Evolutionary conservation across 352 stramenopile species (phyloP), one percentile per base, ranked within the genome.

Genomic region (Phytophthora hibernalis): DNA sequence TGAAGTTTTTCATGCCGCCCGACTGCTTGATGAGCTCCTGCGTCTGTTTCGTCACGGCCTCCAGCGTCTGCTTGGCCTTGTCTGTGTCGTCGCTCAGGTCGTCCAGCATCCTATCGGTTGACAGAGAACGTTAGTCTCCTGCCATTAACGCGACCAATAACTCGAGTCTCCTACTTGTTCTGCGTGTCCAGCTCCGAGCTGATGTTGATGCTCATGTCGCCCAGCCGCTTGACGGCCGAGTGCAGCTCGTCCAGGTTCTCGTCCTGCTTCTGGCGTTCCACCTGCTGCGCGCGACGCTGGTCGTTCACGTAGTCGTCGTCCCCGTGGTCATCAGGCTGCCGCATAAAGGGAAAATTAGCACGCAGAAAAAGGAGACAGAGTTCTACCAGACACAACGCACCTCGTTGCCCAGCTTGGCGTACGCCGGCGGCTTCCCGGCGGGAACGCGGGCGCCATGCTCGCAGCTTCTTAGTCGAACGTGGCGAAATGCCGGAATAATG

Each of bases 11-110:
- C 79, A 95, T 85, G 56, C 87, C 87, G 50, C 87, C 85, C 35
- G 87, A 92, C 59, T 95, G 85, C 33, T 92, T 87, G 61, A 95
- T 93, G 21, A 95, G 82, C 67, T 93, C 87, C 44, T 93, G 82
- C 18, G 87, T 95, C 71, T 93, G 90, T 76, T 93, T 93, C 24
- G 87, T 93, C 42, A 95, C 86, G 21, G 73, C 50, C 35, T 92
- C 72, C 26, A 95, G 72, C 33, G 82, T 70, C 38, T 93, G 83
- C 8, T 89, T 88, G 10, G 87, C 85, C 43, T 91, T 91, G 65
- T 95, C 87, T 63, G 85, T 95, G 58, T 95, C 87, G 45, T 89
- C 82, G 51, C 76, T 95, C 59, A 95, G 65, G 33, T 95, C 85
- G 62, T 95, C 87, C 31, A 95, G 70, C 87, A 93, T 93, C 35